Evolutionary conservation across 163 green algal species (phyloP).

Genomic region (Smithsoniella earleae): DNA sequence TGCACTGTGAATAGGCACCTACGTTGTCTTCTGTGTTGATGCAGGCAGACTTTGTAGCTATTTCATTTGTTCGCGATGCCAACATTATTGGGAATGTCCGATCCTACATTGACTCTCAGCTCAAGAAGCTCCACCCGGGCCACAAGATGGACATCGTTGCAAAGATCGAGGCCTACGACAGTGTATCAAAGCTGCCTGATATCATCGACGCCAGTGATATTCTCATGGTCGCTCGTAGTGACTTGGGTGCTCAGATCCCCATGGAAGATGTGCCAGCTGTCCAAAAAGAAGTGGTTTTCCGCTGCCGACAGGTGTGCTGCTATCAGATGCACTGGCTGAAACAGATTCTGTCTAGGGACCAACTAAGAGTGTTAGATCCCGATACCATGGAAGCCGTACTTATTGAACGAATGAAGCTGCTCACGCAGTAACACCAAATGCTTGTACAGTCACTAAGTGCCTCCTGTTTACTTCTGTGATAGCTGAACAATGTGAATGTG

Average conservation of each 20-base stretch:
- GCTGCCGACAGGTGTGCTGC: slow-evolving; percentile 42
- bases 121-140: slow-evolving; percentile 20
- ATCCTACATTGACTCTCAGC: slow-evolving; percentile 46
- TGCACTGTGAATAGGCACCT: too few species aligned
- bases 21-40: neutral
- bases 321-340: too few species aligned
- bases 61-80: slow-evolving; percentile 77
- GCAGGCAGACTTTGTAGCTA: slow-evolving; percentile 73
- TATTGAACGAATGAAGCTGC: too few species aligned
- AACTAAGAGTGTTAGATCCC: too few species aligned
- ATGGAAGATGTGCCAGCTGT: slow-evolving; percentile 67
- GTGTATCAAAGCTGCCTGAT: slow-evolving; percentile 44
- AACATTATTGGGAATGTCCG: slow-evolving; percentile 75
- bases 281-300: slow-evolving; percentile 63
- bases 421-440: too few species aligned
- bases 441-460: too few species aligned
- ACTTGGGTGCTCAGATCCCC: slow-evolving; percentile 60
- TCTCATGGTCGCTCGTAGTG: slow-evolving; percentile 62
- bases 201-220: slow-evolving; percentile 54
- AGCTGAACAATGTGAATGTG: too few species aligned
- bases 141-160: slow-evolving; percentile 45
- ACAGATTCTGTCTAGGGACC: too few species aligned
- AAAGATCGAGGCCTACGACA: slow-evolving; percentile 53
- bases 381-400: too few species aligned
- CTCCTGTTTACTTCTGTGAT: too few species aligned